Base-by-base conservation (phyloP, 1,284 basidiomycete genomes). In the Meira nashicola region DNA sequence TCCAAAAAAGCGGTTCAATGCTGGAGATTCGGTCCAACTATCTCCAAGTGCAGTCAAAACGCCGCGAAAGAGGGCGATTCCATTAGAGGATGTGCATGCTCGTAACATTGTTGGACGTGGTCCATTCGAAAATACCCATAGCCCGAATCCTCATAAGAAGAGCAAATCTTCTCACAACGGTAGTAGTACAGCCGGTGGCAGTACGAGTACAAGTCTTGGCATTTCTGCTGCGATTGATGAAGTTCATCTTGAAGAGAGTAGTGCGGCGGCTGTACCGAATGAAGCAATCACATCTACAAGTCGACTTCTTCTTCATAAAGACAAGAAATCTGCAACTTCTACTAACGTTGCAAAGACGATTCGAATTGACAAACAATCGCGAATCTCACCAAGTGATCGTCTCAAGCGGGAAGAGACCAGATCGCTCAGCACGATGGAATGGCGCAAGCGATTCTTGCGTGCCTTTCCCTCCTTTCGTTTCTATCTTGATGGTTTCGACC, bases 391-490 rank as follows among this genome's bases (percentile, higher is more conserved):
- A 1, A 62, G 69, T 28, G 73, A 74, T 54, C 57, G 66, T n/a
- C 62, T 63, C 14, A 55, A 58, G 6, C 65, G 68, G 19, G 68
- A 70, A n/a, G 60, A 63, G 12, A 57, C 56, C 39, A 68, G 71
- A 39, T 53, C 48, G 63, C 68, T 52, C 59, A 62, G 12, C 62
- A 67, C 54, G 49, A 61, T 57, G 52, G 68, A 65, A 33, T 70
- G 68, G 74, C 60, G 70, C 17, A 62, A 65, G 19, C 71, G 66
- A 54, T 76, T 65, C 28, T 43, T 57, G 15, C 63, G 64, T 2
- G 74, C 68, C 9, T 77, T 77, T 38, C 73, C 74, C 23, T 65
- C 58, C 55, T 74, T 77, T 53, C 66, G 68, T 57, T 76, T 77
- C 39, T 73, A 77, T 49, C 69, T 77, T 25, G 76, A 77, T 54